These are phyloP conservation scores for Allium cepa DNA, from an alignment of 106 monocot species.

Conservation along the genomic window DNA sequence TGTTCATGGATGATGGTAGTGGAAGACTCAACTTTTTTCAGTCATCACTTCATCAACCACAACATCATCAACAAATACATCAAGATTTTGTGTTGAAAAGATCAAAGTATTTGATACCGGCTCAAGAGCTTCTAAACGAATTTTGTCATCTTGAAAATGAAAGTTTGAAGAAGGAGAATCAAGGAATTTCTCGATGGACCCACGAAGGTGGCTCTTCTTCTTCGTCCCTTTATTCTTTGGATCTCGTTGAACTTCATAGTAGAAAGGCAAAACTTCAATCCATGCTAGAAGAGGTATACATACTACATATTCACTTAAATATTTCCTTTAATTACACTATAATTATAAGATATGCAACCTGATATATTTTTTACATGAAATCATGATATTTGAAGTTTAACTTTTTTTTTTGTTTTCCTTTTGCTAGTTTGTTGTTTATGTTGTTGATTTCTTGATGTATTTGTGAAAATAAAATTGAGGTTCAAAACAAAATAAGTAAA, in stretches of 20 bases:
- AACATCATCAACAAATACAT: background rate
- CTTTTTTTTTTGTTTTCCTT: background rate
- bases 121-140: slow-evolving; percentile 46
- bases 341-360: no score
- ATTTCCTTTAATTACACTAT: no score
- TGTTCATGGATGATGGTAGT: background rate
- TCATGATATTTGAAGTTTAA: background rate
- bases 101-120: slow-evolving; percentile 42
- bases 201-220: slow-evolving; percentile 18
- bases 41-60: no score
- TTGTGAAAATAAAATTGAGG: no score
- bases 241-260: slow-evolving; percentile 45
- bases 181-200: background rate
- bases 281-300: slow-evolving; percentile 63
- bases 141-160: slow-evolving; percentile 30
- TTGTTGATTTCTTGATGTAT: background rate
- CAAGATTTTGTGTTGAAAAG: slow-evolving; percentile 21
- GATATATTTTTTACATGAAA: no score
- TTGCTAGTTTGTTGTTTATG: background rate
- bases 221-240: slow-evolving; percentile 35
- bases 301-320: background rate
- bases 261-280: slow-evolving; percentile 42
- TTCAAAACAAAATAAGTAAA: no score
- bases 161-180: background rate
- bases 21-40: background rate